These are phyloP conservation scores for Diaporthe humulicola DNA, from an alignment of 2,329 filamentous ascomycete genomes.

Conservation along the genomic window DNA sequence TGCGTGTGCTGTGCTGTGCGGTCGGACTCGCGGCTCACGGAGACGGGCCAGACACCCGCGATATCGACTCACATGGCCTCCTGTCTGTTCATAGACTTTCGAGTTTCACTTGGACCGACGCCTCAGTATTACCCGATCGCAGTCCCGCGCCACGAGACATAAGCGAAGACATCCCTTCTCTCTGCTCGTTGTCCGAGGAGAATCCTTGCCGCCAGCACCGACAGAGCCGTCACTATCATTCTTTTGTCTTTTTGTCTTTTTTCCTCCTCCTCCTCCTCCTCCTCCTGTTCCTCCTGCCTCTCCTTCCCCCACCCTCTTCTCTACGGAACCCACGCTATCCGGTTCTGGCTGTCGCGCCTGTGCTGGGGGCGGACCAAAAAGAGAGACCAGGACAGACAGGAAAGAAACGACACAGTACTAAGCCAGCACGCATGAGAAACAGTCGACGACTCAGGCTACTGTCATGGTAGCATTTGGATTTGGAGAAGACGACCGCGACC, in stretches of 20 bases:
- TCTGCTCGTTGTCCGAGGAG: background rate
- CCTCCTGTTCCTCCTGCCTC: background rate
- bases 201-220: background rate
- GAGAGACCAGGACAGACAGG: background rate
- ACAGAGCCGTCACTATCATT: conserved; percentile 7
- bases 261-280: background rate
- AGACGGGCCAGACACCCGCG: conserved; percentile 3
- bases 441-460: conserved; percentile 12
- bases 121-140: conserved; percentile 22
- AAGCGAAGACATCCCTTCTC: conserved; percentile 26
- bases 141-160: conserved; percentile 22
- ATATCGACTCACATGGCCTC: conserved; percentile 30
- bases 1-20: conserved; percentile 1
- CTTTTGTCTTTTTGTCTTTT: too few relatives aligned
- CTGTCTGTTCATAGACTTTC: conserved; percentile 31
- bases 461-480: conserved; percentile 30
- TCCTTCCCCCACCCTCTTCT: background rate
- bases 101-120: conserved; percentile 30
- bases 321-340: background rate
- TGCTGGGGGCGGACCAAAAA: conserved; percentile 1
- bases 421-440: conserved; percentile 18
- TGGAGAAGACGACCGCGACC: conserved; percentile 18
- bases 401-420: background rate
- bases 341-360: conserved; percentile 6
- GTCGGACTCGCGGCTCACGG: conserved; percentile 15